Percentiles rank a stretch among this genome's conserved stretches.
Evolutionary conservation across 139 green algal genomes (phyloP).

Genomic region (Asterochloris sp.): DNA sequence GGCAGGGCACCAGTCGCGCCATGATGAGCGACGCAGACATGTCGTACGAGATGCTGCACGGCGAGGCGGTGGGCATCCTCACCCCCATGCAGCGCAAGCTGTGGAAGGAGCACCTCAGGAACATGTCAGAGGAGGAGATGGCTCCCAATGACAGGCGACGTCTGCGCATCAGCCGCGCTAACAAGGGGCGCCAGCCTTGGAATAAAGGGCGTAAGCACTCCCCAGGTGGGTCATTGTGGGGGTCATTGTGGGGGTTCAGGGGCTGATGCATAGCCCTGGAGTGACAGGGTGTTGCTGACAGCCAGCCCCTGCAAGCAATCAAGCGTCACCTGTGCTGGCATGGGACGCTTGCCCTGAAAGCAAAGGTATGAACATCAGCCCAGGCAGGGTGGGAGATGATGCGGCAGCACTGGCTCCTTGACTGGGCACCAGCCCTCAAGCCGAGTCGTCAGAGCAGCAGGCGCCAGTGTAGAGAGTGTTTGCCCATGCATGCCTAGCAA

Average conservation of each 20-base stretch:
- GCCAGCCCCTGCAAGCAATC: background rate
- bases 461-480: background rate
- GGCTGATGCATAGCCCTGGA: background rate
- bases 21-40: too few species aligned
- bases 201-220: constrained; percentile 47
- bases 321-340: background rate
- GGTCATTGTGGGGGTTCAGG: too few species aligned
- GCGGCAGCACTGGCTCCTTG: background rate
- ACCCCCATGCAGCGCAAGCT: too few species aligned
- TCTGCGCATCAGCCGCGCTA: constrained; percentile 33
- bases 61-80: too few species aligned
- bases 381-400: background rate
- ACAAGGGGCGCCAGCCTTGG: constrained; percentile 40
- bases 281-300: too few species aligned
- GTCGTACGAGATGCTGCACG: too few species aligned
- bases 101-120: background rate
- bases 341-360: background rate
- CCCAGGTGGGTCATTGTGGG: constrained; percentile 20
- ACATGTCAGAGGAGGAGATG: constrained; percentile 9
- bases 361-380: background rate
- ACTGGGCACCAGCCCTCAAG: too few species aligned
- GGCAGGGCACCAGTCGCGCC: too few species aligned
- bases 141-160: constrained; percentile 29
- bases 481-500: background rate
- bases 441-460: background rate